These are phyloP conservation scores for Anisodus acutangulus DNA, from an alignment of 257 asterid genomes.

Conservation along the genomic window DNA sequence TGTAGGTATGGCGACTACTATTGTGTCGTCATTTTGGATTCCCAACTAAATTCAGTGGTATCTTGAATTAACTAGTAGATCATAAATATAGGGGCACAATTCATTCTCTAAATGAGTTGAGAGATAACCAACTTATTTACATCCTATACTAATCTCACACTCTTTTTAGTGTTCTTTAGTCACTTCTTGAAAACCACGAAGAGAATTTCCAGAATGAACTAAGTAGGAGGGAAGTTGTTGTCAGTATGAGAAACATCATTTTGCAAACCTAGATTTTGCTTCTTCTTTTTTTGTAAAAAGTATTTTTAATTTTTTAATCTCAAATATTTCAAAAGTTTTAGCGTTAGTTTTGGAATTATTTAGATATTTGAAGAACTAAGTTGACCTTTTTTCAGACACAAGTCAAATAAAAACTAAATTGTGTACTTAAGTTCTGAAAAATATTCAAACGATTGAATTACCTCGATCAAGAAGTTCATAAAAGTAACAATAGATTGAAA, in stretches of 20 bases:
- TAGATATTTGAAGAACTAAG: no score
- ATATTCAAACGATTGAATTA: no score
- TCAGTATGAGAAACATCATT: background rate
- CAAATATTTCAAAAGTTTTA: background rate
- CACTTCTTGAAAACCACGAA: background rate
- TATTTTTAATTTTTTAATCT: background rate
- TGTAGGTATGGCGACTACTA: background rate
- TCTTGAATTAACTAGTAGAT: background rate
- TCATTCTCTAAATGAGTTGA: background rate
- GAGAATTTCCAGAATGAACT: no score
- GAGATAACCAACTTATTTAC: background rate
- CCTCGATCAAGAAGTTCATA: no score
- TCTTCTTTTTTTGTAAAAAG: no score
- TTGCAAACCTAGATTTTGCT: background rate
- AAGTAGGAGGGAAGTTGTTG: background rate
- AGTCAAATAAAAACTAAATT: no score
- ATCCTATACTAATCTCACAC: background rate
- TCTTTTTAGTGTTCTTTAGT: background rate
- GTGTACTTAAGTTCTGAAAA: no score
- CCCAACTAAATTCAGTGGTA: background rate
- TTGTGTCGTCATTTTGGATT: background rate
- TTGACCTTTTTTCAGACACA: no score
- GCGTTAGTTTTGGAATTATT: background rate
- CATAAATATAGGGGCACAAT: background rate
- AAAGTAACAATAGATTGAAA: no score